A percentile compares a stretch with the other conserved stretches of the same genome.
Evolutionary conservation across 345 rosid genomes (phyloP).

Genomic region (Raphanus raphanistrum): DNA sequence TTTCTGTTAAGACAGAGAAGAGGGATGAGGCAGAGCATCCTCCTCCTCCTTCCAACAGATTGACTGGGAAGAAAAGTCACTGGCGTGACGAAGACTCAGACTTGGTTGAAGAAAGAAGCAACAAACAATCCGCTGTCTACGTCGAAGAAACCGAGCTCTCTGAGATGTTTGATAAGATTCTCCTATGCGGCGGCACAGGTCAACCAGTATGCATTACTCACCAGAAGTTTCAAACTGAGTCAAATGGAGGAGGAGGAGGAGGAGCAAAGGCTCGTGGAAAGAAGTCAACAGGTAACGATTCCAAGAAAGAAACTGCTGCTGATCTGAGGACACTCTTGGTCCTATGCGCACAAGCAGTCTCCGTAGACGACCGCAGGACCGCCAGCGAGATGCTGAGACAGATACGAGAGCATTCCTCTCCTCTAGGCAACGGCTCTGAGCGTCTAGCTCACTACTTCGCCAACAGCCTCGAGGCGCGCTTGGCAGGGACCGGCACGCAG

Average conservation of each 20-base stretch:
- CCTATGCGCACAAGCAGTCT: slow-evolving; percentile 77
- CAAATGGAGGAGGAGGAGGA: slow-evolving; percentile 43
- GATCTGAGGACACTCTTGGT: slow-evolving; percentile 75
- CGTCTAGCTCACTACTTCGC: slow-evolving; percentile 81
- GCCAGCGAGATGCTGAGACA: slow-evolving; percentile 68
- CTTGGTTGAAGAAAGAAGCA: slow-evolving; percentile 53
- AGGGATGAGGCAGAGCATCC: slow-evolving; percentile 35
- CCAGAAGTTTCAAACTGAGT: slow-evolving; percentile 32
- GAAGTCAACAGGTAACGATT: slow-evolving; percentile 36
- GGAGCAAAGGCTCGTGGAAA: slow-evolving; percentile 47
- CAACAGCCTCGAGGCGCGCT: slow-evolving; percentile 75
- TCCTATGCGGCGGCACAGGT: slow-evolving; percentile 32
- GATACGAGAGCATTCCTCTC: slow-evolving; percentile 71
- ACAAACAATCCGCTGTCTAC: slow-evolving; percentile 54
- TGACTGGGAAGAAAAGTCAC: slow-evolving; percentile 57
- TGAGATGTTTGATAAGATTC: slow-evolving; percentile 67
- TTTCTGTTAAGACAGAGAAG: slow-evolving; percentile 38
- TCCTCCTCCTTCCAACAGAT: slow-evolving; percentile 30
- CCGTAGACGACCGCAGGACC: slow-evolving; percentile 60
- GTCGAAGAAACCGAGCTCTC: slow-evolving; percentile 52
- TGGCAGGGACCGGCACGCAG: slow-evolving; percentile 62
- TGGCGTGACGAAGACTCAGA: slow-evolving; percentile 48
- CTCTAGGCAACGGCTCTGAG: slow-evolving; percentile 68
- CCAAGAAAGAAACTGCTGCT: slow-evolving; percentile 53
- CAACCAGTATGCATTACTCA: slow-evolving; percentile 4